Evolutionary conservation across 2,329 filamentous ascomycete species (phyloP), one percentile per base, ranked within the genome.

Genomic region (Clonostachys byssicola): DNA sequence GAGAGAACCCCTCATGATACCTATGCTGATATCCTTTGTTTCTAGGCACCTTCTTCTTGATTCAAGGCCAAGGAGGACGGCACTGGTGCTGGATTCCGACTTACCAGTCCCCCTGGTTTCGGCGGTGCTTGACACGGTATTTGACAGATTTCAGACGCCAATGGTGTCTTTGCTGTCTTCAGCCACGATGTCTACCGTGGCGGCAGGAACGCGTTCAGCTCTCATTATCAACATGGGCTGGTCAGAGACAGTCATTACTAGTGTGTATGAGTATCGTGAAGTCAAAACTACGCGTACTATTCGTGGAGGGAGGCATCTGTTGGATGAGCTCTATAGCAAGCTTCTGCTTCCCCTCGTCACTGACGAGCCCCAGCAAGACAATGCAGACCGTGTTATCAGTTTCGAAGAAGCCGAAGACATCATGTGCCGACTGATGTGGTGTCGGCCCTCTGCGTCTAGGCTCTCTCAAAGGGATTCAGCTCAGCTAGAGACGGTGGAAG

Each of bases 161-260:
- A 85, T 81, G 18, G 79, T 97, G 52, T 92, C 89, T 3, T 75
- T 99, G 40, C 72, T 96, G 59, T 89, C 91, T 2, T 80, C 82
- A 1, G 82, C 92, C 1, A 78, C 90, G 17, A 85, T 94, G 66
- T 75, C 83, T 2, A 75, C 86, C 7, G 80, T 92, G 4, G 87
- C 86, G 8, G 91, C 92, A 6, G 94, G 94, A 1, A 72, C 95
- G 39, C 83, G 94, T 13, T 89, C 89, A n/a, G 90, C 86, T 1
- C 66, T 99, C 40, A 82, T 97, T 1, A 75, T 99, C 36, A 91
- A 99, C 60, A 77, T 99, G 50, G 94, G 92, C 40, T 99, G 94
- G 94, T 78, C 84, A 40, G 94, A 97, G 65, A 95, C 92, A 0
- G 79, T 86, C 1, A 81, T 95, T 18, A 95, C 90, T 1, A 88